Evolutionary conservation across 164 flowering plant genomes (phyloP), one percentile per base, ranked within the genome.

Genomic region (Vitis labrusca): DNA sequence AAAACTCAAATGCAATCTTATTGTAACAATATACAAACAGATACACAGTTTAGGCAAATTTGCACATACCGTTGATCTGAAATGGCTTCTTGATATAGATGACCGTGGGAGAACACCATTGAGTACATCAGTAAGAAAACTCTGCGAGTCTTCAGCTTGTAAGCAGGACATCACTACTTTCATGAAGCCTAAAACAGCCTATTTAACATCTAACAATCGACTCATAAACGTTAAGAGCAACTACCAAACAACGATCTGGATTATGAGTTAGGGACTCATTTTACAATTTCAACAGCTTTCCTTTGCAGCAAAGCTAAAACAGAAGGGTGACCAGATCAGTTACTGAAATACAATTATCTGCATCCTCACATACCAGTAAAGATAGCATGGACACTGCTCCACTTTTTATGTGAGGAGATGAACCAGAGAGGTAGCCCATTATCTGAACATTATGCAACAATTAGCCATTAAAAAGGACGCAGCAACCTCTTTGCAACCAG

Each of bases 301-400:
- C 78, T 78, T 69, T 85, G 86, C 52, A 95, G 84, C 85, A 93
- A 83, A 64, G 78, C 73, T 72, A 87, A 71, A 63, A 91, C 75
- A 65, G 97, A 83, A 15, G 97, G 89, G 37, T 19, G 23, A 95
- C 77, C 51, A 93, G 76, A 51, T 88, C 91, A 16, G 97, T 92
- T 50, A 84, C 73, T 12, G 78, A 81, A 67, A 84, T 70, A 75
- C 90, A 88, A 50, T 86, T 67, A 47, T 84, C 77, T 10, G 82
- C 68, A 49, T 93, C 91, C 52, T 81, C 78, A 73, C 86, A 84
- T n/a, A 91, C 80, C 66, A 95, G 76, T 64, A 91, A 74, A 19
- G 99, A 95, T 49, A 95, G 82, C 17, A 90, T 97, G 75, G 99
- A 88, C 30, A 95, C 86, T 60, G 94, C 98, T 74, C 89, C 99